These are phyloP conservation scores for Cryptosporidium xiaoi DNA, from an alignment of 169 alveolate genomes.

Conservation along the genomic window DNA sequence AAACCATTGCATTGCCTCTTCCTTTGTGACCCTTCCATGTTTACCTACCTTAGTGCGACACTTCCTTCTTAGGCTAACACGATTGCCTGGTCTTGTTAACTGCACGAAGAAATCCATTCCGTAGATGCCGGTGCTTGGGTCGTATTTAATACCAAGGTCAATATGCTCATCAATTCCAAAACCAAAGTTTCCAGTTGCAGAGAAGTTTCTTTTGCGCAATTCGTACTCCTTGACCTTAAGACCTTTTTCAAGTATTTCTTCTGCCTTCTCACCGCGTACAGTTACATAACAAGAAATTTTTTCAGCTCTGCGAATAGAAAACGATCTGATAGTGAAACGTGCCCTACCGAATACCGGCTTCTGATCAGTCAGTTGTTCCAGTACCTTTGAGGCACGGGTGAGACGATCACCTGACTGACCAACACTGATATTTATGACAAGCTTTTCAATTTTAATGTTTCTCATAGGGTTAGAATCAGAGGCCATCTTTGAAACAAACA, in stretches of 20 bases:
- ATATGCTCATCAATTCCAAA: constrained; percentile 99
- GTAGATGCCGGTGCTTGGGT: constrained; percentile 96
- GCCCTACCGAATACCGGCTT: constrained; percentile 97
- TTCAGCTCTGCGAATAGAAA: constrained; percentile 98
- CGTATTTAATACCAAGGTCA: constrained; percentile 99
- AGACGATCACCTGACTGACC: constrained; percentile 99
- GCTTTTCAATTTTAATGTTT: constrained; percentile 97
- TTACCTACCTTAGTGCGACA: constrained; percentile 92
- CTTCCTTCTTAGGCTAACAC: constrained; percentile 95
- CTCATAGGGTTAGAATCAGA: constrained; percentile 95
- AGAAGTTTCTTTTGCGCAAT: constrained; percentile 94
- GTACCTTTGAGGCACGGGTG: constrained; percentile 99
- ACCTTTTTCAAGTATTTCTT: constrained; percentile 97
- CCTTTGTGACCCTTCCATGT: constrained; percentile 95
- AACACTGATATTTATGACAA: constrained; percentile 97
- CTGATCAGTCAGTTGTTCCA: constrained; percentile 98
- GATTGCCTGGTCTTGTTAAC: constrained; percentile 97
- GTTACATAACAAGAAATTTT: constrained; percentile 98
- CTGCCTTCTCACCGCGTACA: constrained; percentile 99
- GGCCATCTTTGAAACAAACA: constrained; percentile 27
- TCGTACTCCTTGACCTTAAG: constrained; percentile 99
- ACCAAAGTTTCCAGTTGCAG: constrained; percentile 99
- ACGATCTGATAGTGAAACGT: constrained; percentile 94
- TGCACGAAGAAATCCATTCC: constrained; percentile 99
- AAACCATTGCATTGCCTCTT: constrained; percentile 98